phyloP scores from a whole-genome alignment of 73 alveolate genomes.

The Tetrahymena borealis region DNA sequence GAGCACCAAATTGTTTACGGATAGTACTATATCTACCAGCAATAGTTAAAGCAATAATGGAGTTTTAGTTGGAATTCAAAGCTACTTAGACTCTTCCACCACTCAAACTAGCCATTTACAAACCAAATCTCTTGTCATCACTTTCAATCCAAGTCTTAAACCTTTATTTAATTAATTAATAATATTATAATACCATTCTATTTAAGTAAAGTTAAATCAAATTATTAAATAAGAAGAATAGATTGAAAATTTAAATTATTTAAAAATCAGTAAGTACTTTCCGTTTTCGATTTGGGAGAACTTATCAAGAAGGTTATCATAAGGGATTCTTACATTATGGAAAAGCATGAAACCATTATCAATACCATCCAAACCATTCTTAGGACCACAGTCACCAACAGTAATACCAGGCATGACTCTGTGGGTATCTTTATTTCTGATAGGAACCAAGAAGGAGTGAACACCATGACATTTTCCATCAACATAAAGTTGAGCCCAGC shows the following conservation, averaged over 20 bases:
- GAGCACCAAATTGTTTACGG: constrained; percentile 58
- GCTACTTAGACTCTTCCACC: constrained; percentile 69
- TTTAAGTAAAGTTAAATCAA: neutral
- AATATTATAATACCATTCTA: neutral
- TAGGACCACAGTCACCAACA: constrained; percentile 83
- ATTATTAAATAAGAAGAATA: neutral
- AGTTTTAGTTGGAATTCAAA: constrained; percentile 30
- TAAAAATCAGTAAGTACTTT: constrained; percentile 13
- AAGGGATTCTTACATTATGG: constrained; percentile 59
- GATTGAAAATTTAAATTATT: neutral
- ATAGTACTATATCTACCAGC: constrained; percentile 65
- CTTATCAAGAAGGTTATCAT: constrained; percentile 61
- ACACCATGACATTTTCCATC: constrained; percentile 63
- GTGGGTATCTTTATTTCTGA: constrained; percentile 60
- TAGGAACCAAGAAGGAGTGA: constrained; percentile 63
- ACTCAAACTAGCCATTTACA: constrained; percentile 51
- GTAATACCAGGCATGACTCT: constrained; percentile 56
- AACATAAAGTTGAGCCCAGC: constrained; percentile 59
- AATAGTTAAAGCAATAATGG: constrained; percentile 29
- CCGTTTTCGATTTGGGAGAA: constrained; percentile 53
- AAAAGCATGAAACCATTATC: constrained; percentile 78
- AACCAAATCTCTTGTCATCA: constrained; percentile 72
- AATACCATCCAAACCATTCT: constrained; percentile 64
- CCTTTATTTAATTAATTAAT: neutral
- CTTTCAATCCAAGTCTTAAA: constrained; percentile 49